Evolutionary conservation across 192 early-diverging fungal genomes (phyloP), one percentile per base, ranked within the genome.

Genomic region (Phycomyces nitens): DNA sequence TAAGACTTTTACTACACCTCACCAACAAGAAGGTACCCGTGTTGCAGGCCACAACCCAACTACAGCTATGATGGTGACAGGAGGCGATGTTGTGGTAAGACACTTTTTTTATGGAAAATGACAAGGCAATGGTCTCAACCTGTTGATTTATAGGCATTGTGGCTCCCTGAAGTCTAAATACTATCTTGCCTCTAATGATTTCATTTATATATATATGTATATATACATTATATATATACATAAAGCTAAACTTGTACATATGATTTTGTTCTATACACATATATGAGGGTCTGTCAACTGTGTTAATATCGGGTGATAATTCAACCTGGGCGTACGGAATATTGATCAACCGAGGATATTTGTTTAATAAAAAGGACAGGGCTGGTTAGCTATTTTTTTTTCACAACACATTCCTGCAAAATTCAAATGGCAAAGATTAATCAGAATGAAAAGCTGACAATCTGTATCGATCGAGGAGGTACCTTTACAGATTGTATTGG

Each of bases 401-500:
- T 34, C 7, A 7, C 29, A 34, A 34, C 7, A 34, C 29, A 34
- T 34, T 34, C 29, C 29, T 34, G 29, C 29, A 34, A 34, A 7
- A 34, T 34, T 34, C 44, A 2, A 18, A n/a, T n/a, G 15, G 2
- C 44, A 47, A 47, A n/a, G 11, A 47, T n/a, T 18, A 2, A 18
- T 18, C 44, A 14, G 12, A 27, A 57, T 16, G 38, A 34, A 15
- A 69, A 71, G 21, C 39, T 75, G 5, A 68, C 68, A 2, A 83
- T 93, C 53, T 89, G 87, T 78, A 93, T 97, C 56, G 95, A 98
- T 74, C 82, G 96, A 38, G 96, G 96, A 14, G 96, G 96, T 20
- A 99, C 96, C 5, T 97, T 99, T 74, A 97, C 96, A 1, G 96
- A 99, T 80, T 94, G 92, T 75, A 89, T 94, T 52, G 94, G 85